phyloP scores from a whole-genome alignment of 2,329 filamentous ascomycete species.

The Aspergillus bombycis region DNA sequence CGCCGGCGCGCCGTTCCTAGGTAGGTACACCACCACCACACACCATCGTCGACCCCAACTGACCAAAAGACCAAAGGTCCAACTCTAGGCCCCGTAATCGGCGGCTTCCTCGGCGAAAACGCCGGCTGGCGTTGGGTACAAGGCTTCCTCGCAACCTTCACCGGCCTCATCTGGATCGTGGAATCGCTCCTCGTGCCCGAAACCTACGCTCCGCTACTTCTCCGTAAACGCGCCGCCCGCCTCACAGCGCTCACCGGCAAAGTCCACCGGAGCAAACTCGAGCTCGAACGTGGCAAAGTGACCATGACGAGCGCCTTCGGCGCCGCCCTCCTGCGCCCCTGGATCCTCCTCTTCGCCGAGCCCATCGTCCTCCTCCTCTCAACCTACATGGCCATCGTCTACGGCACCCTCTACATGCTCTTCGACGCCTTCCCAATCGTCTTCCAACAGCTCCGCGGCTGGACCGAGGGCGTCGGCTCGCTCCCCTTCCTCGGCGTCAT shows the following conservation, averaged over 20 bases:
- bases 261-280: constrained; percentile 28
- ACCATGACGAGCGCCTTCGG: constrained; percentile 27
- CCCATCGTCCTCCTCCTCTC: constrained; percentile 36
- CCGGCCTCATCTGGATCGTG: constrained; percentile 33
- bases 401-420: constrained; percentile 36
- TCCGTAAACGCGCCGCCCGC: constrained; percentile 30
- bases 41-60: background rate
- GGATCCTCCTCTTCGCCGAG: constrained; percentile 34
- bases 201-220: constrained; percentile 35
- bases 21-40: background rate
- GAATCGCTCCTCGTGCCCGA: constrained; percentile 29
- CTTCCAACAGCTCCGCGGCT: constrained; percentile 31
- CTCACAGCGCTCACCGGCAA: constrained; percentile 30
- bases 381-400: constrained; percentile 34
- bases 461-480: constrained; percentile 32
- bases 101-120: constrained; percentile 34
- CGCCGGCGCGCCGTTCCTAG: constrained; percentile 67
- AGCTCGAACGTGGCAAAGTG: constrained; percentile 29
- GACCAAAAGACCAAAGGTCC: constrained; percentile 17
- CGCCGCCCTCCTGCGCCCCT: constrained; percentile 31
- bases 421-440: constrained; percentile 37
- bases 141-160: constrained; percentile 34
- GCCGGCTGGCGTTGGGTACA: constrained; percentile 36
- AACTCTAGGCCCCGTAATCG: constrained; percentile 31
- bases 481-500: constrained; percentile 36